These are phyloP conservation scores for Mortierella antarctica DNA, from an alignment of 192 early-diverging fungal genomes.

Conservation along the genomic window DNA sequence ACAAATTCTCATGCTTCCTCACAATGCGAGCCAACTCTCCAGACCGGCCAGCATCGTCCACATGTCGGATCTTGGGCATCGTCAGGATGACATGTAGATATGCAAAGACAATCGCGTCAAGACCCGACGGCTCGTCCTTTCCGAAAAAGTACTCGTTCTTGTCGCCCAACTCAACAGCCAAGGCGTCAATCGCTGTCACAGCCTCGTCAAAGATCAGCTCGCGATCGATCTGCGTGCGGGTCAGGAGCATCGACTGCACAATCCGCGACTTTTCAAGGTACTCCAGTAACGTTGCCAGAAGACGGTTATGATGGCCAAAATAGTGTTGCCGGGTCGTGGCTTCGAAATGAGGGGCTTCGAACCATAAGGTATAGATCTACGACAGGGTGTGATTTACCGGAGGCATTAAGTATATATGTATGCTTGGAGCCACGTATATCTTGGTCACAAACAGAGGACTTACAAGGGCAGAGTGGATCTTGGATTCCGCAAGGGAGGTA, in stretches of 20 bases:
- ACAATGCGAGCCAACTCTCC: slow-evolving; percentile 41
- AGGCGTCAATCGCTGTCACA: slow-evolving; percentile 26
- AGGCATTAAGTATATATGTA: background rate
- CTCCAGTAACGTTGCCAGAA: slow-evolving; percentile 14
- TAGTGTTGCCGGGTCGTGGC: slow-evolving; percentile 43
- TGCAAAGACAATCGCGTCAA: slow-evolving; percentile 46
- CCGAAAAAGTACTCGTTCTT: slow-evolving; percentile 43
- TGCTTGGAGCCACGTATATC: background rate
- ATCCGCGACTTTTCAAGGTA: slow-evolving; percentile 35
- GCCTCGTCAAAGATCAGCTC: slow-evolving; percentile 52
- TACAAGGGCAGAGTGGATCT: slow-evolving; percentile 50
- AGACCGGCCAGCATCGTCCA: slow-evolving; percentile 37
- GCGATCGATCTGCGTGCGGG: slow-evolving; percentile 48
- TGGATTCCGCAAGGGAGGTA: slow-evolving; percentile 36
- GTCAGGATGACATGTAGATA: slow-evolving; percentile 52
- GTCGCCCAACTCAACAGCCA: slow-evolving; percentile 24
- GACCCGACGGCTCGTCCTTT: slow-evolving; percentile 22
- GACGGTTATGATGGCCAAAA: slow-evolving; percentile 40
- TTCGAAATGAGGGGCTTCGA: slow-evolving; percentile 45
- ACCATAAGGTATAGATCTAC: slow-evolving; percentile 50
- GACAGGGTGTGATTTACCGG: background rate
- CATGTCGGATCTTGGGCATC: slow-evolving; percentile 26
- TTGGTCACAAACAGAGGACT: background rate
- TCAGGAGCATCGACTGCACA: slow-evolving; percentile 42
- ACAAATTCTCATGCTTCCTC: slow-evolving; percentile 41